These are phyloP conservation scores for Entomortierella lignicola DNA, from an alignment of 192 early-diverging fungal genomes.

Conservation along the genomic window DNA sequence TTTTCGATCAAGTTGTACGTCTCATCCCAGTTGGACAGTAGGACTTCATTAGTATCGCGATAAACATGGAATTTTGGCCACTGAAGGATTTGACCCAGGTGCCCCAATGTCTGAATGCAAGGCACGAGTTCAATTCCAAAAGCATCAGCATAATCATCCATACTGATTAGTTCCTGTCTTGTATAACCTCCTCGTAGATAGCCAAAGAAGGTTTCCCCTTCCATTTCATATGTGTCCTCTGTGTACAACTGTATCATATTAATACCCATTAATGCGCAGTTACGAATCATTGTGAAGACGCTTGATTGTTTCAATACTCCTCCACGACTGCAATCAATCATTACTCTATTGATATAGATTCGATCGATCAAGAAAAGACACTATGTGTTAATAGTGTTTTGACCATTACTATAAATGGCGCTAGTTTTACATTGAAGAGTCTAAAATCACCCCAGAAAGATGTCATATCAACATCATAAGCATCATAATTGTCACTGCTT, in stretches of 20 bases:
- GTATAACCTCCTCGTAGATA: constrained; percentile 69
- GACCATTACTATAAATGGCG: background rate
- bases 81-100: constrained; percentile 89
- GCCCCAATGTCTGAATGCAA: constrained; percentile 92
- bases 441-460: background rate
- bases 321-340: constrained; percentile 90
- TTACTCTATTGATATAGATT: constrained; percentile 54
- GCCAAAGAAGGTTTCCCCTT: constrained; percentile 44
- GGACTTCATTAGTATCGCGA: constrained; percentile 85
- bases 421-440: background rate
- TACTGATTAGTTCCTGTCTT: constrained; percentile 71
- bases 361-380: too few species aligned
- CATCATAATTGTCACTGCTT: background rate
- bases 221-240: constrained; percentile 87
- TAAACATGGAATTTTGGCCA: constrained; percentile 85
- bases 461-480: background rate
- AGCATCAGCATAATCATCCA: constrained; percentile 83
- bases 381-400: background rate
- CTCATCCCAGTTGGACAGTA: constrained; percentile 75
- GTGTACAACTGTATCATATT: constrained; percentile 93
- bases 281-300: constrained; percentile 75
- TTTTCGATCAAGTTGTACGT: constrained; percentile 85
- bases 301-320: constrained; percentile 73
- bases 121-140: constrained; percentile 88
- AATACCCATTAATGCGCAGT: constrained; percentile 86